Evolutionary conservation across 345 rosid species (phyloP).

Genomic region (Limnanthes douglasii): DNA sequence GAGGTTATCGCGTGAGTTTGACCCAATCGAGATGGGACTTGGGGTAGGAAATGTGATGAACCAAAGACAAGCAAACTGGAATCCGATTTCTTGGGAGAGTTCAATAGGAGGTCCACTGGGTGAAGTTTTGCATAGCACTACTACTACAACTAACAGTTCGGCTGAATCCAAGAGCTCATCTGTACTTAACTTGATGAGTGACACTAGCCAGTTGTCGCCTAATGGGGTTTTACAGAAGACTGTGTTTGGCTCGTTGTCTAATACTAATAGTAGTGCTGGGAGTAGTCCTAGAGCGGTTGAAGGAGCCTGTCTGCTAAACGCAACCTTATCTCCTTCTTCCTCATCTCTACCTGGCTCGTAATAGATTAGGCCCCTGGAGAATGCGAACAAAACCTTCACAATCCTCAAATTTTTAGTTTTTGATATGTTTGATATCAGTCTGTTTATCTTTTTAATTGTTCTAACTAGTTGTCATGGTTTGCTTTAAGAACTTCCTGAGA

Average conservation of each 20-base stretch:
- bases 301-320: too few relatives aligned
- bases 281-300: too few relatives aligned
- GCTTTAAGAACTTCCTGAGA: too few relatives aligned
- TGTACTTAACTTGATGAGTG: slow-evolving; percentile 35
- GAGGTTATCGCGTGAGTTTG: slow-evolving; percentile 32
- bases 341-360: too few relatives aligned
- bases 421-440: too few relatives aligned
- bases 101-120: slow-evolving; percentile 59
- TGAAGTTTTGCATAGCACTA: slow-evolving; percentile 37
- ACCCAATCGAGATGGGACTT: slow-evolving; percentile 23
- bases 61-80: slow-evolving; percentile 31
- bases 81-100: slow-evolving; percentile 35
- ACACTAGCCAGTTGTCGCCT: slow-evolving; percentile 43
- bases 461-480: too few relatives aligned
- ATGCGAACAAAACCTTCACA: too few relatives aligned
- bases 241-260: slow-evolving; percentile 47
- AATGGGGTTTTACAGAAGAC: slow-evolving; percentile 72
- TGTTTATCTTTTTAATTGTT: too few relatives aligned
- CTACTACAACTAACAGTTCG: slow-evolving; percentile 23
- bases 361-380: too few relatives aligned
- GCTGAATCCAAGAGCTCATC: slow-evolving; percentile 26
- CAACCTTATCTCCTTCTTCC: too few relatives aligned
- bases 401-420: too few relatives aligned
- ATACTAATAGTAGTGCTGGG: slow-evolving; percentile 79
- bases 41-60: slow-evolving; percentile 10